Evolutionary conservation across 148 eudicot genomes (phyloP).

Genomic region (Mesembryanthemum crystallinum): DNA sequence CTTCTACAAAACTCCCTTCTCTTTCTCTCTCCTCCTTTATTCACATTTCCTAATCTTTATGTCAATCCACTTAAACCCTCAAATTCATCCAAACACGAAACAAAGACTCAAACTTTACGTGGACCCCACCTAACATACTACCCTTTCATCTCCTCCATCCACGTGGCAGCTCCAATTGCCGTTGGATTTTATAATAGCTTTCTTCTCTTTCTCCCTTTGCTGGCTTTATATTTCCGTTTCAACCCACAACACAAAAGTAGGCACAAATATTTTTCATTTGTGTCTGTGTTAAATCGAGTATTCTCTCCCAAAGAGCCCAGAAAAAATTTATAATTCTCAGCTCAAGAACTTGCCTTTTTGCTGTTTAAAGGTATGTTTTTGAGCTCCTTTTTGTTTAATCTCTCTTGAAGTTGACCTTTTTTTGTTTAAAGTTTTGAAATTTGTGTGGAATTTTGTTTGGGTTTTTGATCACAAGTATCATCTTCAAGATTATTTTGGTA

Average conservation of each 20-base stretch:
- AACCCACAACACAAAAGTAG: constrained; percentile 19
- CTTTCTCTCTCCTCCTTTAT: background rate
- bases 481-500: background rate
- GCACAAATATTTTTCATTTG: constrained; percentile 39
- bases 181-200: background rate
- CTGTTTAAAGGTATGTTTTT: constrained; percentile 19
- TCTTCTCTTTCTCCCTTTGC: background rate
- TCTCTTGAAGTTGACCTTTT: background rate
- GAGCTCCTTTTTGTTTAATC: background rate
- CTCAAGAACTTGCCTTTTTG: background rate
- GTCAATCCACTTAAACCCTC: background rate
- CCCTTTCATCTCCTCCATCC: constrained; percentile 18
- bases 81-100: constrained; percentile 1
- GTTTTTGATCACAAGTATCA: constrained; percentile 15
- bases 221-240: constrained; percentile 25
- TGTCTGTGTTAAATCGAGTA: constrained; percentile 29
- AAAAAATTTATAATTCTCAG: background rate
- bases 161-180: constrained; percentile 14
- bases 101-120: constrained; percentile 4
- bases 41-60: background rate
- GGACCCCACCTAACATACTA: constrained; percentile 1
- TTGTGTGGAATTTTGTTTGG: background rate
- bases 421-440: background rate
- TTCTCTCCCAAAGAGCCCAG: no score
- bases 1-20: background rate